phyloP scores from a whole-genome alignment of 192 early-diverging fungal genomes.

The Linnemannia elongata region DNA sequence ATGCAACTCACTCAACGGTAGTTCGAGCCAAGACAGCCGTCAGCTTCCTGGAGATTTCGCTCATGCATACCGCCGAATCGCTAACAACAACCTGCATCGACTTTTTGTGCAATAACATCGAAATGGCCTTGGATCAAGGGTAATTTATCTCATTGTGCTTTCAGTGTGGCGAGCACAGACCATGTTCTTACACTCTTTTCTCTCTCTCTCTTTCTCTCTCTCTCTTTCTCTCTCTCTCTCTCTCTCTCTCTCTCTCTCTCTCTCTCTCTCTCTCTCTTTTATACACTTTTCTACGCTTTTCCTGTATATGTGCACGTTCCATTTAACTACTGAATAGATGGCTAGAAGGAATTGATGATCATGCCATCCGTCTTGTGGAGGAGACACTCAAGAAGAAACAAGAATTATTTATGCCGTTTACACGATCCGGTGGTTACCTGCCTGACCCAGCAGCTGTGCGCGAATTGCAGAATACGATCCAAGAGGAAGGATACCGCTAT shows the following conservation, averaged over 20 bases:
- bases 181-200: not conserved
- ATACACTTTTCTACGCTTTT: too few species aligned
- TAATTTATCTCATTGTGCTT: not conserved
- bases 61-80: conserved; percentile 61
- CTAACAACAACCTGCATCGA: conserved; percentile 69
- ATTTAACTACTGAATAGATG: conserved; percentile 16
- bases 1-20: not conserved
- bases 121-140: conserved; percentile 60
- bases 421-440: conserved; percentile 34
- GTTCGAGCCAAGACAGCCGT: conserved; percentile 67
- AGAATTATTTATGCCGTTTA: conserved; percentile 26
- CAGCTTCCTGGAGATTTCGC: conserved; percentile 65
- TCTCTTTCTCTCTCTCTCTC: not conserved
- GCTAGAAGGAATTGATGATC: conserved; percentile 36
- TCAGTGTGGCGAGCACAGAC: not conserved
- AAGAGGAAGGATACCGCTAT: conserved; percentile 3
- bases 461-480: conserved; percentile 9
- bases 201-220: not conserved
- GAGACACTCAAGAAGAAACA: conserved; percentile 32
- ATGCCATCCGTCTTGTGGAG: conserved; percentile 28
- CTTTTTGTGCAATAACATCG: conserved; percentile 64
- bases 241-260: too few species aligned
- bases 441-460: conserved; percentile 18
- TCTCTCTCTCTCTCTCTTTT: not conserved
- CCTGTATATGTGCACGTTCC: too few species aligned